Conservation (phyloP, 2,329 filamentous ascomycete species). For the Alternaria dauci region DNA sequence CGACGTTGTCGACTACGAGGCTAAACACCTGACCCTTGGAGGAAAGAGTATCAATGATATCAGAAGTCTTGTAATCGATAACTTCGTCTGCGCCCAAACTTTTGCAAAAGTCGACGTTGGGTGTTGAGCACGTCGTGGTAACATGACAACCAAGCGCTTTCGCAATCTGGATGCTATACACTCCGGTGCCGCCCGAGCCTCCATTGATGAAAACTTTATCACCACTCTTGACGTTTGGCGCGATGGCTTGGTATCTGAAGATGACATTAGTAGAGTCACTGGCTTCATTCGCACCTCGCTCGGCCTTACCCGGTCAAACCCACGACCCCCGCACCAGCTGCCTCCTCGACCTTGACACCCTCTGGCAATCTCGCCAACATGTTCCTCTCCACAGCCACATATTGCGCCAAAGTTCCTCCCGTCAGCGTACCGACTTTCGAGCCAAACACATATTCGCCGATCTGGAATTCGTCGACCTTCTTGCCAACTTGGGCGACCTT, state of each 20-base stretch:
- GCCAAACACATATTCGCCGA: slow-evolving; percentile 55
- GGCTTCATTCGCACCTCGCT: neutral
- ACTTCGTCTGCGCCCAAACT: slow-evolving; percentile 70
- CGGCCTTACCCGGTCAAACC: slow-evolving; percentile 49
- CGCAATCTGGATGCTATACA: slow-evolving; percentile 69
- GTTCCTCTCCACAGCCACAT: slow-evolving; percentile 37
- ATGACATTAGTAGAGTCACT: neutral
- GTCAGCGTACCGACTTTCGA: slow-evolving; percentile 37
- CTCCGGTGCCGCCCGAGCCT: slow-evolving; percentile 68
- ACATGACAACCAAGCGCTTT: slow-evolving; percentile 68
- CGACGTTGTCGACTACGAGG: slow-evolving; percentile 67
- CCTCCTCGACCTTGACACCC: slow-evolving; percentile 43
- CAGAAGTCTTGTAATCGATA: slow-evolving; percentile 64
- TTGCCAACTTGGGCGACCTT: slow-evolving; percentile 52
- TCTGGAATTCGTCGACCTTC: slow-evolving; percentile 38
- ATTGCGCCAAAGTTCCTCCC: slow-evolving; percentile 52
- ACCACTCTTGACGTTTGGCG: slow-evolving; percentile 49
- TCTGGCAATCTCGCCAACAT: slow-evolving; percentile 36
- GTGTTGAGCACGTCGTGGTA: slow-evolving; percentile 65
- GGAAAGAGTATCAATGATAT: slow-evolving; percentile 60
- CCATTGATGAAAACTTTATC: slow-evolving; percentile 71
- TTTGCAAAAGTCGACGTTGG: slow-evolving; percentile 65
- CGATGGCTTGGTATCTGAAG: slow-evolving; percentile 43
- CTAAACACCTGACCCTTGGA: slow-evolving; percentile 60
- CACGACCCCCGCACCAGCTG: slow-evolving; percentile 48